Evolutionary conservation across 83 land plant genomes (phyloP).

Genomic region (Larix sibirica): DNA sequence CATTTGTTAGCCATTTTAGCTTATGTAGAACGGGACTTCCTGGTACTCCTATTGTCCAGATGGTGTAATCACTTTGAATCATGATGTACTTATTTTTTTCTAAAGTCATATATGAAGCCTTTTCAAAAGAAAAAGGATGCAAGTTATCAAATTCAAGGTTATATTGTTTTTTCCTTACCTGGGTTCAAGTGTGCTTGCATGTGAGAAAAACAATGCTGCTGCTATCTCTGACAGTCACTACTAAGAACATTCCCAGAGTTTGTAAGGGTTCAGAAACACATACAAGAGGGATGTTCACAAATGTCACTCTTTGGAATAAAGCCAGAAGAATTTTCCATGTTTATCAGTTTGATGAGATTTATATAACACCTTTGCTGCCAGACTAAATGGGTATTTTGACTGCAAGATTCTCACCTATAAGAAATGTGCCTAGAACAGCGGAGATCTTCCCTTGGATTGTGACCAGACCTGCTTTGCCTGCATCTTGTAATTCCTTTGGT

Average conservation of each 20-base stretch:
- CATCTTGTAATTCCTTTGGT: slow-evolving; percentile 73
- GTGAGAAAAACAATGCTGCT: background rate
- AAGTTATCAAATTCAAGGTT: background rate
- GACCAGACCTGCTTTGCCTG: slow-evolving; percentile 92
- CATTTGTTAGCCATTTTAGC: no score
- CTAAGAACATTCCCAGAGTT: background rate
- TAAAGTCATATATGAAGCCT: no score
- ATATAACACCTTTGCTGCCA: background rate
- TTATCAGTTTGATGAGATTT: background rate
- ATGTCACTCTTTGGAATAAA: background rate
- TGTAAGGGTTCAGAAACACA: background rate
- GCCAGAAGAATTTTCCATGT: background rate
- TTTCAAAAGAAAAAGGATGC: no score
- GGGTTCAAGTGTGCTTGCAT: no score
- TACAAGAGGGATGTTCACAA: background rate
- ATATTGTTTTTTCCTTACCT: background rate
- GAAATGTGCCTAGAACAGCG: slow-evolving; percentile 74
- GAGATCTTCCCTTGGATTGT: slow-evolving; percentile 89
- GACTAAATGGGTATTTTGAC: slow-evolving; percentile 2
- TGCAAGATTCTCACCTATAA: slow-evolving; percentile 59
- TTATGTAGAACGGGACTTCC: no score
- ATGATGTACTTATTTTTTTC: no score
- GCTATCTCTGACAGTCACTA: background rate
- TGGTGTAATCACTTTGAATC: no score
- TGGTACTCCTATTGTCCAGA: no score